Evolutionary conservation across 2,329 filamentous ascomycete species (phyloP).

Genomic region (Leptographium lundbergii): DNA sequence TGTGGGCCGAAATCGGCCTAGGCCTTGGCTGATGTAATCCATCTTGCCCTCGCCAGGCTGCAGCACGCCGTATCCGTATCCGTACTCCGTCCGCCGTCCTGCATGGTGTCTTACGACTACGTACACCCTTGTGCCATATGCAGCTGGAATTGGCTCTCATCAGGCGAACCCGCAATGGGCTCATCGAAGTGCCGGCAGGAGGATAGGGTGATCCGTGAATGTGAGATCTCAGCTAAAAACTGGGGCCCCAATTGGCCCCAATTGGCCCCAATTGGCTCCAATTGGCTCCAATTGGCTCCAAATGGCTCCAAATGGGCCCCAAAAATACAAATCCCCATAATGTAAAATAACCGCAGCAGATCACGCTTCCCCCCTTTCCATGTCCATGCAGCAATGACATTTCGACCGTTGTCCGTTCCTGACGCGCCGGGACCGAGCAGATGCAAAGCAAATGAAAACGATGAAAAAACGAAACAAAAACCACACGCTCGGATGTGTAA

Average conservation of each 20-base stretch:
- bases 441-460: not conserved
- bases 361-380: not conserved
- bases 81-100: too few relatives aligned
- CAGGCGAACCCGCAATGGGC: not conserved
- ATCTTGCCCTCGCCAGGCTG: too few relatives aligned
- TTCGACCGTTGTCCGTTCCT: not conserved
- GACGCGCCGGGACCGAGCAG: not conserved
- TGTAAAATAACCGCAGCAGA: not conserved
- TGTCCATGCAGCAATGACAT: not conserved
- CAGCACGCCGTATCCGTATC: too few relatives aligned
- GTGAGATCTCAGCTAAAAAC: not conserved
- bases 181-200: not conserved
- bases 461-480: not conserved
- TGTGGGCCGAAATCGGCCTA: too few relatives aligned
- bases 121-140: not conserved
- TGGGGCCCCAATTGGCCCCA: not conserved
- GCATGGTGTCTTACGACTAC: too few relatives aligned
- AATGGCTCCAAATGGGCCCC: not conserved
- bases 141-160: not conserved
- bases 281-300: not conserved
- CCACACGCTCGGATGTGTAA: not conserved
- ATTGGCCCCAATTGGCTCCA: too few relatives aligned
- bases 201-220: not conserved
- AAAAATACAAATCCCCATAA: not conserved
- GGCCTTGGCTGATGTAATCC: too few relatives aligned